phyloP scores from a whole-genome alignment of 768 basidiomycete species.

The Boletus edulis region DNA sequence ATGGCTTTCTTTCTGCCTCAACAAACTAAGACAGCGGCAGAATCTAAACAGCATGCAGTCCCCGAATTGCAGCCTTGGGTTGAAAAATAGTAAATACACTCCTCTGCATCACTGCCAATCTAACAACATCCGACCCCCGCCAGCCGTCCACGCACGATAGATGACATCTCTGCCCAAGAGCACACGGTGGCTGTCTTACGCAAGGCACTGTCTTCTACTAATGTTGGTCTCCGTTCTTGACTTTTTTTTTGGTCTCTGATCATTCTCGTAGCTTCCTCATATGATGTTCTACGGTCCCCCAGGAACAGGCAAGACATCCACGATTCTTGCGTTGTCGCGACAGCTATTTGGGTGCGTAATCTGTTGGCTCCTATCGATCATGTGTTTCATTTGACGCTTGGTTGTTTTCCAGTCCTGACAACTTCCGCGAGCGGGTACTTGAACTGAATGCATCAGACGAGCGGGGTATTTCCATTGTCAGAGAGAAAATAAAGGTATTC shows the following conservation, averaged over 20 bases:
- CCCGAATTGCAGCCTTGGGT: constrained; percentile 89
- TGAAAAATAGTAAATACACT: constrained; percentile 86
- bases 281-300: constrained; percentile 99
- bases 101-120: neutral
- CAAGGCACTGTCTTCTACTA: constrained; percentile 89
- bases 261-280: constrained; percentile 77
- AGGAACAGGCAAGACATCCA: constrained; percentile 98
- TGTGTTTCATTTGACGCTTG: neutral
- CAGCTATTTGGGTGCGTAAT: constrained; percentile 86
- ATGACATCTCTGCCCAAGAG: constrained; percentile 96
- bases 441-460: constrained; percentile 99
- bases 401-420: constrained; percentile 70
- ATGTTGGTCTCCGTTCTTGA: constrained; percentile 49
- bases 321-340: constrained; percentile 89
- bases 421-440: constrained; percentile 88
- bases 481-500: constrained; percentile 99
- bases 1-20: constrained; percentile 70
- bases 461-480: constrained; percentile 92
- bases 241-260: constrained; percentile 8
- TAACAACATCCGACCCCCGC: constrained; percentile 2
- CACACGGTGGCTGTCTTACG: constrained; percentile 90
- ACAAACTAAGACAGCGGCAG: constrained; percentile 37
- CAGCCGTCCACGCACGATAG: constrained; percentile 96
- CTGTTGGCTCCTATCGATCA: neutral
- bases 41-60: constrained; percentile 47